Evolutionary conservation across 192 early-diverging fungal species (phyloP).

Genomic region (Linnemannia elongata): DNA sequence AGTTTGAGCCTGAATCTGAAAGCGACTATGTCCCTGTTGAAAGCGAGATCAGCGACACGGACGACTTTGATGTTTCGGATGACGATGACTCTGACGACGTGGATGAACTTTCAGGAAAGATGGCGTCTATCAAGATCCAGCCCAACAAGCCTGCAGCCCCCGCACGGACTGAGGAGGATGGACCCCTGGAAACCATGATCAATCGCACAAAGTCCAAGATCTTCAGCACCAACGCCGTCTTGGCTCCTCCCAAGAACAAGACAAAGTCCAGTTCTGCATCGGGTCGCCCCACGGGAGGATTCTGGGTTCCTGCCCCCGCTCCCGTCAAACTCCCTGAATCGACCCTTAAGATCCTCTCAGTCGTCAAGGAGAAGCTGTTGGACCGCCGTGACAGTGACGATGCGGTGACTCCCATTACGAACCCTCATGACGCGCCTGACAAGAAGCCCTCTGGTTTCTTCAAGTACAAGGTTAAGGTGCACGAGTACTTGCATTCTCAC

Average conservation of each 20-base stretch:
- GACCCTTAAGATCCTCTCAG: conserved; percentile 20
- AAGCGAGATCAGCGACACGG: conserved; percentile 3
- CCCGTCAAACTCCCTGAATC: conserved; percentile 48
- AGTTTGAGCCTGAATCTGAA: conserved; percentile 32
- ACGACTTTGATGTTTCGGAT: conserved; percentile 10
- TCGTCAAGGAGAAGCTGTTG: conserved; percentile 24
- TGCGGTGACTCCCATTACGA: not conserved
- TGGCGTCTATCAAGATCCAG: conserved; percentile 49
- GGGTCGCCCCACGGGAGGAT: conserved; percentile 30
- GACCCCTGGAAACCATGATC: conserved; percentile 11
- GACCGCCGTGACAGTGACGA: conserved; percentile 6
- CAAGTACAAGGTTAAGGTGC: conserved; percentile 34
- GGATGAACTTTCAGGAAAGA: conserved; percentile 28
- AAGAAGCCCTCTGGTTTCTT: conserved; percentile 30
- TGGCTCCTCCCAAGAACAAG: conserved; percentile 54
- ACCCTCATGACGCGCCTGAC: conserved; percentile 2
- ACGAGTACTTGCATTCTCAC: conserved; percentile 16
- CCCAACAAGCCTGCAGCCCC: conserved; percentile 3
- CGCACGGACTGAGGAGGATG: not conserved
- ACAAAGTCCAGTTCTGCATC: conserved; percentile 13
- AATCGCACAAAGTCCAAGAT: conserved; percentile 30
- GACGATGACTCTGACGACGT: conserved; percentile 35
- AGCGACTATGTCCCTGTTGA: conserved; percentile 26
- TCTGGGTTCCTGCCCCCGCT: conserved; percentile 42
- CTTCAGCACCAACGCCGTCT: conserved; percentile 13